phyloP scores from a whole-genome alignment of 495 filamentous ascomycete species.

The Gamarada debralockiae region DNA sequence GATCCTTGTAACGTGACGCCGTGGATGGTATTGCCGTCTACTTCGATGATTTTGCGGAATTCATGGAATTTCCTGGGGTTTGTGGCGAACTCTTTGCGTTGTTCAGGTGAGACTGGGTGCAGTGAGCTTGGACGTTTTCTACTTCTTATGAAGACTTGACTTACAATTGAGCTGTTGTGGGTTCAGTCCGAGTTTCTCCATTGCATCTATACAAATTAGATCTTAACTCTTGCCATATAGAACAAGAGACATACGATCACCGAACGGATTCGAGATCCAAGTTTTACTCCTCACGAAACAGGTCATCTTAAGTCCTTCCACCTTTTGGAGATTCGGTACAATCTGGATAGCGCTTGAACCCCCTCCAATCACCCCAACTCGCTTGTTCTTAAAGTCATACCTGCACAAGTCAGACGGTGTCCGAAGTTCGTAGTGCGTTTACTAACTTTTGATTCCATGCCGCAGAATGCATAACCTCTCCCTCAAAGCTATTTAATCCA shows the following conservation, averaged over 20 bases:
- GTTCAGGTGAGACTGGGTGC: constrained; percentile 45
- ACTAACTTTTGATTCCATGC: constrained; percentile 42
- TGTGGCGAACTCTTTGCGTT: constrained; percentile 42
- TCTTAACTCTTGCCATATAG: not conserved
- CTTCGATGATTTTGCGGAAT: constrained; percentile 38
- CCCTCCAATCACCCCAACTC: constrained; percentile 51
- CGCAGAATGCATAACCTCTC: constrained; percentile 44
- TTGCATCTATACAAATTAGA: constrained; percentile 19
- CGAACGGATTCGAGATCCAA: constrained; percentile 61
- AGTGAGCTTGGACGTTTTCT: constrained; percentile 4
- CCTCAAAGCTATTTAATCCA: constrained; percentile 36
- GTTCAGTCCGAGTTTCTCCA: constrained; percentile 18
- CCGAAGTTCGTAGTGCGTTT: not conserved
- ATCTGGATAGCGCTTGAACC: constrained; percentile 55
- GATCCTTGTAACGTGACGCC: constrained; percentile 48
- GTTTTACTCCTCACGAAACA: constrained; percentile 64
- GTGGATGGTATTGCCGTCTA: constrained; percentile 52
- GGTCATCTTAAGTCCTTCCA: constrained; percentile 45
- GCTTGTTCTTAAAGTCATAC: constrained; percentile 41
- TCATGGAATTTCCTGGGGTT: constrained; percentile 36
- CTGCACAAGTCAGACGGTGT: constrained; percentile 1
- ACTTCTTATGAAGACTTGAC: not conserved
- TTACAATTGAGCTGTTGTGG: constrained; percentile 12
- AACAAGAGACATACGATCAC: constrained; percentile 20
- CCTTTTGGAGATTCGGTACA: constrained; percentile 37